Evolutionary conservation across 2,329 filamentous ascomycete species (phyloP).

Genomic region (Colletotrichum melonis): DNA sequence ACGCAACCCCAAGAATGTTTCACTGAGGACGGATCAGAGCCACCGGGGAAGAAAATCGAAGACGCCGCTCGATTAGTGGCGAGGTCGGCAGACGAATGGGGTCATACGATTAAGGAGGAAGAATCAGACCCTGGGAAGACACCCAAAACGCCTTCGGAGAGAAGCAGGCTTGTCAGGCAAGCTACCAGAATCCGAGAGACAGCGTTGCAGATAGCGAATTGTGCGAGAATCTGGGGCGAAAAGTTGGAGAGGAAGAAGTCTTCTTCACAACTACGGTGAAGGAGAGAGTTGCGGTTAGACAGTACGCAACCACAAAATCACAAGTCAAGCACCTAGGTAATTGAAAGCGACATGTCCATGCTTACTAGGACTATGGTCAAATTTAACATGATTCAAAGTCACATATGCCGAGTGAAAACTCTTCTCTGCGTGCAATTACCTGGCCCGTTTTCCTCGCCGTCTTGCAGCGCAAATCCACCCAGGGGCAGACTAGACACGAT

Average conservation of each 20-base stretch:
- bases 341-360: neutral
- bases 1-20: constrained; percentile 96
- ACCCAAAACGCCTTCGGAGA: constrained; percentile 2
- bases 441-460: neutral
- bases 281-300: neutral
- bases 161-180: constrained; percentile 16
- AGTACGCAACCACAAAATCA: neutral
- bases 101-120: constrained; percentile 30
- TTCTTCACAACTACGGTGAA: constrained; percentile 16
- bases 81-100: constrained; percentile 41
- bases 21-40: constrained; percentile 65
- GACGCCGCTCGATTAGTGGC: constrained; percentile 41
- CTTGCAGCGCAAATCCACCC: neutral
- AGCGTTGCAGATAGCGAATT: constrained; percentile 28
- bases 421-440: neutral
- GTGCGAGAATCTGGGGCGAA: constrained; percentile 33
- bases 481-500: neutral
- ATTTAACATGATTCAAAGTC: neutral
- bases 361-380: neutral
- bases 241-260: constrained; percentile 26
- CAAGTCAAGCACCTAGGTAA: neutral
- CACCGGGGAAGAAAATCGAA: constrained; percentile 41
- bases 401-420: neutral
- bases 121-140: neutral
- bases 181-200: constrained; percentile 31